Conservation (phyloP, 2,329 filamentous ascomycete genomes). For the Chlorencoelia australis region DNA sequence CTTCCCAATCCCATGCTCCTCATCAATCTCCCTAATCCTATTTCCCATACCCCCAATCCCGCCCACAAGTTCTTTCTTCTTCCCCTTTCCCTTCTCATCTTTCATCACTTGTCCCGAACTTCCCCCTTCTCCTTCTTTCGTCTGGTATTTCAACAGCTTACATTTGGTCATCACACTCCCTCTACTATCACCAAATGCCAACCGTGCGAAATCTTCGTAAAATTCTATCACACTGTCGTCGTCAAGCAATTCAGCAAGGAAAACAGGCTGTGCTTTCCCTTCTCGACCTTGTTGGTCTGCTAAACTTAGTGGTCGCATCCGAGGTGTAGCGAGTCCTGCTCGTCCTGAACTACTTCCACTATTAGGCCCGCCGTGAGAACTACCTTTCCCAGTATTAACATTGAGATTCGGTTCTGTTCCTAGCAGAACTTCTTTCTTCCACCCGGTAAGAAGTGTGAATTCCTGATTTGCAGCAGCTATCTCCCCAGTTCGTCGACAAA, state of each 20-base stretch:
- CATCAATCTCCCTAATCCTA: slow-evolving; percentile 52
- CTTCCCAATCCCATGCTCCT: slow-evolving; percentile 70
- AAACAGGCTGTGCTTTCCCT: slow-evolving; percentile 63
- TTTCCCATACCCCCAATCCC: slow-evolving; percentile 35
- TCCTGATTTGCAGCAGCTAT: slow-evolving; percentile 94
- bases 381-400: slow-evolving; percentile 50
- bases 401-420: slow-evolving; percentile 84
- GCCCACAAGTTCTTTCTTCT: slow-evolving; percentile 8
- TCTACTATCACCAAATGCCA: slow-evolving; percentile 85
- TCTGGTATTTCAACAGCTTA: slow-evolving; percentile 82
- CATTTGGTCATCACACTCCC: slow-evolving; percentile 77
- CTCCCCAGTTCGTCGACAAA: slow-evolving; percentile 85
- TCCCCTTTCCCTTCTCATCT: slow-evolving; percentile 10
- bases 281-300: slow-evolving; percentile 30
- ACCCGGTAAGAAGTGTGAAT: slow-evolving; percentile 90
- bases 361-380: slow-evolving; percentile 32
- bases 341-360: slow-evolving; percentile 30
- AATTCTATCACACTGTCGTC: slow-evolving; percentile 90
- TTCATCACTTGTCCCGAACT: slow-evolving; percentile 15
- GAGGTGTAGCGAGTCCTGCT: slow-evolving; percentile 41
- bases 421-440: slow-evolving; percentile 81
- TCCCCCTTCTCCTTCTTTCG: slow-evolving; percentile 43
- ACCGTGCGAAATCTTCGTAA: slow-evolving; percentile 87
- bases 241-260: slow-evolving; percentile 85
- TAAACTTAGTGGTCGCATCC: slow-evolving; percentile 35